A percentile compares a stretch with the other conserved stretches of the same genome.
Conservation (phyloP, 1,284 basidiomycete genomes). For the Sanghuangporus sanghuang region DNA sequence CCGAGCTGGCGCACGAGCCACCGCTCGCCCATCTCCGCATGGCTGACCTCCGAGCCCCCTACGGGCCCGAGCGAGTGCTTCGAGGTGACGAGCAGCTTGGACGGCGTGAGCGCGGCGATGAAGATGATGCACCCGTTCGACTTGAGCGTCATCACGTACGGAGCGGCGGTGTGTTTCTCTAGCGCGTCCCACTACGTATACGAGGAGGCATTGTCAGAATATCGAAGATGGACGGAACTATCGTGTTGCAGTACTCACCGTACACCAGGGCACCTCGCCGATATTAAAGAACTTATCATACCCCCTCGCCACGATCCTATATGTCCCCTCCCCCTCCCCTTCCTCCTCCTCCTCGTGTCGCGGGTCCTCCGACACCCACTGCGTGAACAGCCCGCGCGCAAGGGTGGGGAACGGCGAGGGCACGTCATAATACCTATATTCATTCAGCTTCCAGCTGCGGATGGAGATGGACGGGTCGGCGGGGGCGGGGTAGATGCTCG, state of each 20-base stretch:
- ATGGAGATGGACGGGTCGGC: slow-evolving; percentile 50
- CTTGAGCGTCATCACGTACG: slow-evolving; percentile 90
- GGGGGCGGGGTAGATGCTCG: slow-evolving; percentile 48
- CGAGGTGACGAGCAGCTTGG: slow-evolving; percentile 81
- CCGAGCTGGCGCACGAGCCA: slow-evolving; percentile 82
- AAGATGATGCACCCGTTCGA: slow-evolving; percentile 99
- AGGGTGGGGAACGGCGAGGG: slow-evolving; percentile 90
- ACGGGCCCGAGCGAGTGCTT: slow-evolving; percentile 82
- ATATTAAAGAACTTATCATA: slow-evolving; percentile 99
- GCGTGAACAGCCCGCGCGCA: slow-evolving; percentile 82
- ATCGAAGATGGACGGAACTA: not conserved
- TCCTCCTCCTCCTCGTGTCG: not conserved
- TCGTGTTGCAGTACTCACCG: slow-evolving; percentile 44
- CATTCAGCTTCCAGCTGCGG: slow-evolving; percentile 93
- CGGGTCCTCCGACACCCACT: slow-evolving; percentile 33
- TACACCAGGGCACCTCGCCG: slow-evolving; percentile 91
- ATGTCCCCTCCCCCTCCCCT: slow-evolving; percentile 24
- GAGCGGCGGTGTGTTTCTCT: slow-evolving; percentile 64
- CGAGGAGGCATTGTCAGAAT: not conserved
- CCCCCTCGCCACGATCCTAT: slow-evolving; percentile 84
- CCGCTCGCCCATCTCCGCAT: slow-evolving; percentile 73
- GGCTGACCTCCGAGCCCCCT: slow-evolving; percentile 40
- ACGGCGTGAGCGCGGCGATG: slow-evolving; percentile 78
- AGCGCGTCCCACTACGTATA: slow-evolving; percentile 71
- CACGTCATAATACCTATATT: slow-evolving; percentile 86